Evolutionary conservation across 2,329 filamentous ascomycete genomes (phyloP), one percentile per base, ranked within the genome.

Genomic region (Diaporthe batatas): DNA sequence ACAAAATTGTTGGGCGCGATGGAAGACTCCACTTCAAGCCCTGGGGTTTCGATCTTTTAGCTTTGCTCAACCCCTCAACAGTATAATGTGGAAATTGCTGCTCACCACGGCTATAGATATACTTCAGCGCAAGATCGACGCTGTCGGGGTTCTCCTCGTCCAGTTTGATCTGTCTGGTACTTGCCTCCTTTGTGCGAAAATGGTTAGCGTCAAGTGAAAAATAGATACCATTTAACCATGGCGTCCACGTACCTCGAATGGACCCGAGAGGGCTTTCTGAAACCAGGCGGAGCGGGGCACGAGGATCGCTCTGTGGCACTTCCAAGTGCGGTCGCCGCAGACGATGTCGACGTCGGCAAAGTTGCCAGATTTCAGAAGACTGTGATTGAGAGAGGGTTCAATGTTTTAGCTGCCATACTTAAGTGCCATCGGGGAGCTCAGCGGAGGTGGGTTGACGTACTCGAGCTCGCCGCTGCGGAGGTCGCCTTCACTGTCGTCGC

Each of bases 271-370:
- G 23, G 44, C 65, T 21, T 51, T 65, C 14, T 29, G 25, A 36
- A 72, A 72, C 53, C 53, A 72, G 36, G 7, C 36, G 0, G 70
- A 72, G 11, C 59, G 59, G 23, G 6, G 34, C 2, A 34, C 29
- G 6, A 72, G 32, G 16, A 72, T 59, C 4, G 70, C 59, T 8
- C 51, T 32, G 29, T 72, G 70, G n/a, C 70, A 72, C 12, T 57
- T 53, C 18, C 54, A 72, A 11, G 12, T 7, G 18, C 39, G 36
- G 6, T 57, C 23, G 1, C 32, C 42, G 23, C 59, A 68, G 39
- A 21, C 10, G 39, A 68, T 4, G 3, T 25, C 29, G 53, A 68
- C 14, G 53, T 72, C 70, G 29, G 70, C 25, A n/a, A 64, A 53
- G 2, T 44, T 49, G 11, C 69, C 69, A 23, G 57, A 44, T 14